Evolutionary conservation across 805 yeast species (phyloP).

Genomic region (Kregervanrija fluxuum): DNA sequence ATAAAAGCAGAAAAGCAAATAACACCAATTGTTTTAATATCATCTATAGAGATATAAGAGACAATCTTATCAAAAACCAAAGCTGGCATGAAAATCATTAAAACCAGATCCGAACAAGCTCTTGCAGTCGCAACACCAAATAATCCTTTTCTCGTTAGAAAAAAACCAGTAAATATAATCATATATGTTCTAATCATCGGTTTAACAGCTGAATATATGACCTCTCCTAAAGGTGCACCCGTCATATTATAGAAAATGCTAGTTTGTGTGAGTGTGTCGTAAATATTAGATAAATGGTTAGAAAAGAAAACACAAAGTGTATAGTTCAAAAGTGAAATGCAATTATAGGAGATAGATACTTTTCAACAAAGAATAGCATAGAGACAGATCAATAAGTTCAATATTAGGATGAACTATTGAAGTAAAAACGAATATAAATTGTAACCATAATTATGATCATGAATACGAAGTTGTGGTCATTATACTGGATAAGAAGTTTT

Average conservation of each 20-base stretch:
- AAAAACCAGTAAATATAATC: constrained; percentile 61
- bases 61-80: constrained; percentile 60
- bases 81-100: constrained; percentile 58
- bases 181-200: constrained; percentile 72
- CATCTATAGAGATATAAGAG: constrained; percentile 49
- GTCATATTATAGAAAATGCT: constrained; percentile 1
- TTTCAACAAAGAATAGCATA: too few species aligned
- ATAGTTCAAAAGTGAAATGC: too few species aligned
- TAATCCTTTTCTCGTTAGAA: constrained; percentile 49
- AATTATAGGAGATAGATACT: too few species aligned
- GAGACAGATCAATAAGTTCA: too few species aligned
- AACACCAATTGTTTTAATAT: constrained; percentile 65
- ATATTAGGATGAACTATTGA: too few species aligned
- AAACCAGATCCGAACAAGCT: constrained; percentile 57
- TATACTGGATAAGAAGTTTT: too few species aligned
- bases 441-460: too few species aligned
- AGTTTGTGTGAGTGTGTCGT: too few species aligned
- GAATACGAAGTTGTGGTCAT: too few species aligned
- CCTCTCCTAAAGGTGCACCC: constrained; percentile 20
- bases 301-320: too few species aligned
- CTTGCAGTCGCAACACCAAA: constrained; percentile 55
- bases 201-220: constrained; percentile 48
- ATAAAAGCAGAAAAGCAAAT: constrained; percentile 45
- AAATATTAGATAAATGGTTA: too few species aligned
- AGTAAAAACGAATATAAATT: too few species aligned